Conservation (phyloP, 495 filamentous ascomycete genomes). For the Podospora bellae-mahoneyi region DNA sequence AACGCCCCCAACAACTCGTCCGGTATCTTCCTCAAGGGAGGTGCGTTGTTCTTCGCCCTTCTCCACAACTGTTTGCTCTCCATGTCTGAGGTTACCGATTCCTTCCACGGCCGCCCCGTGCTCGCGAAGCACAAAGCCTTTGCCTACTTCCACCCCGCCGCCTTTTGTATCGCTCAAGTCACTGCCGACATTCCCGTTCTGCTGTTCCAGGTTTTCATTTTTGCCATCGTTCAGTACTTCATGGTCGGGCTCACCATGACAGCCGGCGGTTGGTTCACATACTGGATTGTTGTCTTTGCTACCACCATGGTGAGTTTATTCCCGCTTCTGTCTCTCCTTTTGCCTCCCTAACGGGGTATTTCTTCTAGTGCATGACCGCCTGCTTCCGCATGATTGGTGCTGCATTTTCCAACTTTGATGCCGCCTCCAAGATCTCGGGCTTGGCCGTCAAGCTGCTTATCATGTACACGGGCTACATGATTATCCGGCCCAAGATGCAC, state of each 20-base stretch:
- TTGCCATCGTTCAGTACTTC: conserved; percentile 74
- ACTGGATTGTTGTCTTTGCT: conserved; percentile 54
- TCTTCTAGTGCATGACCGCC: conserved; percentile 37
- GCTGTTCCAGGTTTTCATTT: conserved; percentile 65
- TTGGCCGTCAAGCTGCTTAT: conserved; percentile 64
- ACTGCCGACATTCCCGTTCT: conserved; percentile 72
- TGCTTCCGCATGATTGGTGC: conserved; percentile 74
- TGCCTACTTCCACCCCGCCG: conserved; percentile 75
- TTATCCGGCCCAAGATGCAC: conserved; percentile 68
- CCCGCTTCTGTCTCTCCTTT: conserved; percentile 49
- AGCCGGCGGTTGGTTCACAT: conserved; percentile 78
- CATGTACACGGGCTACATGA: conserved; percentile 73
- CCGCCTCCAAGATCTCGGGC: conserved; percentile 43
- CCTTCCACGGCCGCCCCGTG: conserved; percentile 68
- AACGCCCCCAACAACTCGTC: conserved; percentile 57
- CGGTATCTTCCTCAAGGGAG: conserved; percentile 55
- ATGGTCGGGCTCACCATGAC: conserved; percentile 64
- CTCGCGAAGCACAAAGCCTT: conserved; percentile 80
- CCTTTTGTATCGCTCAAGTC: conserved; percentile 74
- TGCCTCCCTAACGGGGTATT: conserved; percentile 1
- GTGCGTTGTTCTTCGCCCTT: conserved; percentile 65
- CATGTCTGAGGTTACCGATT: conserved; percentile 71
- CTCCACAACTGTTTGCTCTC: conserved; percentile 78
- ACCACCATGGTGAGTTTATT: conserved; percentile 52
- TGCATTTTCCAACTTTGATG: conserved; percentile 58